Evolutionary conservation across 2,329 filamentous ascomycete species (phyloP).

Genomic region (Aspergillus tamarii): DNA sequence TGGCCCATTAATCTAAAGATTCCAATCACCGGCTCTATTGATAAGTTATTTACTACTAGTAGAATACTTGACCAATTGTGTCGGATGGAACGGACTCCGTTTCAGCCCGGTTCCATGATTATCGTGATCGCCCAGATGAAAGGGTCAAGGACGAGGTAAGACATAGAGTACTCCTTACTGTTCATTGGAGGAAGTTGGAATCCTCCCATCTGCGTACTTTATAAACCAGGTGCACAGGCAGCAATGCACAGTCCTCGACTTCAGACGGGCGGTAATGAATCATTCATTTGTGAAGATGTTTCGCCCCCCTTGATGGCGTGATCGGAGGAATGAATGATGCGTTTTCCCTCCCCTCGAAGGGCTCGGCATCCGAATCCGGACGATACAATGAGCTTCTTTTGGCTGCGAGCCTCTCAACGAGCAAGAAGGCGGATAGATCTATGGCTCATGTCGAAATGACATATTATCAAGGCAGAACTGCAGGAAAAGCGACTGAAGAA

Average conservation of each 20-base stretch:
- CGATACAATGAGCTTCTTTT: background rate
- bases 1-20: background rate
- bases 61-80: background rate
- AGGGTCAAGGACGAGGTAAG: background rate
- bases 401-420: background rate
- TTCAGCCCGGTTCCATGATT: background rate
- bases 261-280: background rate
- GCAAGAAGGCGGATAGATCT: background rate
- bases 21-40: background rate
- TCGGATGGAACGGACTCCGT: constrained; percentile 2
- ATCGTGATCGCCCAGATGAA: background rate
- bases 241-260: background rate
- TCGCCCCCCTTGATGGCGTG: constrained; percentile 21
- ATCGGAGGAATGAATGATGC: constrained; percentile 16
- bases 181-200: background rate
- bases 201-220: background rate
- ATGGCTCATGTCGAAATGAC: background rate
- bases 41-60: background rate
- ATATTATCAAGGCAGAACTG: no score
- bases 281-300: background rate
- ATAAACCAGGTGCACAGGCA: background rate
- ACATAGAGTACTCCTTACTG: constrained; percentile 2
- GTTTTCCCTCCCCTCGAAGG: constrained; percentile 1
- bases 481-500: no score
- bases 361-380: background rate